A percentile compares a stretch with the other conserved stretches of the same genome.
These are phyloP conservation scores for Medicago lupulina DNA, from an alignment of 306 rosid species.

Conservation along the genomic window DNA sequence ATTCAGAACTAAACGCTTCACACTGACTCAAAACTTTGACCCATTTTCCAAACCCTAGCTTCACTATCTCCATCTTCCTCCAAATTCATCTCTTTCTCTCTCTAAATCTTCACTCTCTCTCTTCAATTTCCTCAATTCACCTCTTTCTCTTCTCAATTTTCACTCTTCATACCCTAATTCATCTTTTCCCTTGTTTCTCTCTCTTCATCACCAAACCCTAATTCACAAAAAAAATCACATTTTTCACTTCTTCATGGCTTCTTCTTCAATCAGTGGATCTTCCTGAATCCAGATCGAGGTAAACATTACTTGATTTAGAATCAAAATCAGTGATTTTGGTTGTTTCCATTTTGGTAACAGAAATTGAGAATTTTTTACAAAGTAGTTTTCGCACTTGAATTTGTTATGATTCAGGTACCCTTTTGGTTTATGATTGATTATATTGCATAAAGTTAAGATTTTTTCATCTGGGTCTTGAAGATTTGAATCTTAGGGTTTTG, in stretches of 20 bases:
- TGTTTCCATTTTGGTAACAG: conserved; percentile 8
- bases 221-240: background rate
- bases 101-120: background rate
- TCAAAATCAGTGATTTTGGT: conserved; percentile 26
- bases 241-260: background rate
- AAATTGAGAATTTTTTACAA: conserved; percentile 6
- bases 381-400: conserved; percentile 18
- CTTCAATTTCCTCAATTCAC: conserved; percentile 19
- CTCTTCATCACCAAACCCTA: background rate
- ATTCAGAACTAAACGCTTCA: conserved; percentile 4
- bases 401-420: conserved; percentile 1
- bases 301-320: conserved; percentile 38
- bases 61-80: conserved; percentile 24
- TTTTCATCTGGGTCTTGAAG: conserved; percentile 41
- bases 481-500: conserved; percentile 10
- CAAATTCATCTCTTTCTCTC: background rate
- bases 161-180: background rate
- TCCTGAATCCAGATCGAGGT: conserved; percentile 52
- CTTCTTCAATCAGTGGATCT: conserved; percentile 33
- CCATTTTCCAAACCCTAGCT: conserved; percentile 42
- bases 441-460: conserved; percentile 43
- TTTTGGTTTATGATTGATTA: conserved; percentile 30
- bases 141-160: conserved; percentile 1
- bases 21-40: conserved; percentile 40
- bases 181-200: background rate